phyloP scores from a whole-genome alignment of 1,139 yeast genomes.

The Petasospora rhodanensis region DNA sequence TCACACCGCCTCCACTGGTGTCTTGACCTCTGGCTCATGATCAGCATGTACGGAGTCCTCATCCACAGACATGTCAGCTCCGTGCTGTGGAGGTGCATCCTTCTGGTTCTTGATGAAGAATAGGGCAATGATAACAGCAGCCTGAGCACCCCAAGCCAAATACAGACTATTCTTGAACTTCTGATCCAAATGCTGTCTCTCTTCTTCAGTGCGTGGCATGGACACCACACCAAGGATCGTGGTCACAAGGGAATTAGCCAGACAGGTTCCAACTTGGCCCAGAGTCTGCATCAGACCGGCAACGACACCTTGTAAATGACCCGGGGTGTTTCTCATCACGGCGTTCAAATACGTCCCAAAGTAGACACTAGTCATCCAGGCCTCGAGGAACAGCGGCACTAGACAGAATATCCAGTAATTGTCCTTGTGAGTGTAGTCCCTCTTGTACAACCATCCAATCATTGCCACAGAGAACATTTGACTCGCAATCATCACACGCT shows the following conservation, averaged over 20 bases:
- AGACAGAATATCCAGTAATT: conserved; percentile 29
- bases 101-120: conserved; percentile 1
- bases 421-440: conserved; percentile 14
- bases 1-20: too few species aligned
- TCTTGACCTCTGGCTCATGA: too few species aligned
- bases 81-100: too few species aligned
- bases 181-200: background rate
- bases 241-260: conserved; percentile 15
- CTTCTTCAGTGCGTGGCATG: background rate
- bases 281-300: conserved; percentile 29
- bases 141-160: background rate
- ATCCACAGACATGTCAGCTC: too few species aligned
- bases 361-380: conserved; percentile 18
- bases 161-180: background rate
- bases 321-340: conserved; percentile 27
- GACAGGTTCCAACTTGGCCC: conserved; percentile 27
- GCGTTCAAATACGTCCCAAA: conserved; percentile 14
- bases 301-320: conserved; percentile 30
- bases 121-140: background rate
- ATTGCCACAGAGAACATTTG: conserved; percentile 11
- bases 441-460: conserved; percentile 24
- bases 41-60: too few species aligned
- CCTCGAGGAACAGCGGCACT: conserved; percentile 16
- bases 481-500: conserved; percentile 19
- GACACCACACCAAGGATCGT: conserved; percentile 16